Evolutionary conservation across 78 protist species (phyloP).

Genomic region (Protostelium mycophagum): DNA sequence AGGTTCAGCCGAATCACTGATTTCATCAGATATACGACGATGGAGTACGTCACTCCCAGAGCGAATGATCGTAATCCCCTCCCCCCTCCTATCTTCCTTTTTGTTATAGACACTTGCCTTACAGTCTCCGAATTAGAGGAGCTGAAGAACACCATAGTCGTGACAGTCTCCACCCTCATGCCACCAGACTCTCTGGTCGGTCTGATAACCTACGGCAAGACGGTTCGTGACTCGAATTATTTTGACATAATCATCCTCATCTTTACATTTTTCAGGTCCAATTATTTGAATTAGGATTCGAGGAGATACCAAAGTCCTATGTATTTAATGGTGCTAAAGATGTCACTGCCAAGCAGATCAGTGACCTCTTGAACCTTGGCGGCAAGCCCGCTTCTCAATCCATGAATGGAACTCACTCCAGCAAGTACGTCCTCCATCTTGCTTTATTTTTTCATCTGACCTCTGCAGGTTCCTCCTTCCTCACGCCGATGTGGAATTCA

Average conservation of each 20-base stretch:
- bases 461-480: constrained; percentile 78
- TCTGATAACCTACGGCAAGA: constrained; percentile 93
- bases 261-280: constrained; percentile 36
- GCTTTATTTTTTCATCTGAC: constrained; percentile 4
- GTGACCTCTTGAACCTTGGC: constrained; percentile 49
- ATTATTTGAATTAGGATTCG: constrained; percentile 82
- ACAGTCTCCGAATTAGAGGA: constrained; percentile 78
- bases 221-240: constrained; percentile 25
- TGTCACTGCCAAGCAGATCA: constrained; percentile 25
- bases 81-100: constrained; percentile 82
- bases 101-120: constrained; percentile 89
- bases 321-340: constrained; percentile 88
- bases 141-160: constrained; percentile 79
- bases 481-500: constrained; percentile 77
- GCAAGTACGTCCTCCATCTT: constrained; percentile 7
- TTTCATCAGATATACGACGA: constrained; percentile 20
- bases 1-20: background rate
- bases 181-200: constrained; percentile 90
- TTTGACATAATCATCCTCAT: background rate
- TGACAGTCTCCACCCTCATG: constrained; percentile 73
- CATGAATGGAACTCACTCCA: background rate
- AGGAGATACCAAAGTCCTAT: constrained; percentile 72
- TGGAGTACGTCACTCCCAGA: constrained; percentile 28
- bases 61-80: constrained; percentile 39
- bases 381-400: background rate